Evolutionary conservation across 2,329 filamentous ascomycete species (phyloP), one percentile per base, ranked within the genome.

Genomic region (Verticillium longisporum): DNA sequence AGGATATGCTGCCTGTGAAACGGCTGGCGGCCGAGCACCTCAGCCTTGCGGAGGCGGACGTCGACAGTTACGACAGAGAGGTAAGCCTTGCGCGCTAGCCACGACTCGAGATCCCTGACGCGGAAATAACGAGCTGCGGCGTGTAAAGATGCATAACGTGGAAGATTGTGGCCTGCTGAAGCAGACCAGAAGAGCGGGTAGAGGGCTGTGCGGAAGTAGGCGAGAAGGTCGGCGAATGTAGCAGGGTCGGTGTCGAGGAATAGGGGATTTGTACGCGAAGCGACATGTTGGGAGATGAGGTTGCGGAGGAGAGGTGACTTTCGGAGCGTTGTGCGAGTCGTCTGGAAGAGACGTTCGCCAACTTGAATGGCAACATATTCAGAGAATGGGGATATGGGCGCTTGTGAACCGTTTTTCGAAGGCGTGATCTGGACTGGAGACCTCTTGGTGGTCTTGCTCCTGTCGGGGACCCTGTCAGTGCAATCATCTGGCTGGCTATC

Each of bases 171-270:
- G 5, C 74, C 71, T 1, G 60, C 59, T 4, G 62, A 63, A 1
- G 56, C 57, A 36, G 65, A 58, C 62, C 69, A 77, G 65, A 75
- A 74, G 6, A 78, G 60, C 0, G 76, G 74, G 59, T 70, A 69
- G 21, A 68, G 63, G 6, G 68, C 67, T 4, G 68, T 70, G 37
- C 73, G 71, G 55, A 76, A 68, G 64, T 72, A 74, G 14, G 68
- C 66, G 34, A 75, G 67, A 58, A 77, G 66, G 57, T 77, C 69
- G 14, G 65, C 62, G 63, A 78, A 78, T 6, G 74, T 59, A 3
- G 68, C 67, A 0, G 71, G 68, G 60, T 77, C 75, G 0, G 71
- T 69, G 63, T 77, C 75, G 38, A 78, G 61, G 64, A 76, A 76
- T 66, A 74, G 75, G 13, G 34, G 58, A 9, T 10, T 59, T 31